Conservation (phyloP, 768 basidiomycete species). For the Boletus sensibilis region DNA sequence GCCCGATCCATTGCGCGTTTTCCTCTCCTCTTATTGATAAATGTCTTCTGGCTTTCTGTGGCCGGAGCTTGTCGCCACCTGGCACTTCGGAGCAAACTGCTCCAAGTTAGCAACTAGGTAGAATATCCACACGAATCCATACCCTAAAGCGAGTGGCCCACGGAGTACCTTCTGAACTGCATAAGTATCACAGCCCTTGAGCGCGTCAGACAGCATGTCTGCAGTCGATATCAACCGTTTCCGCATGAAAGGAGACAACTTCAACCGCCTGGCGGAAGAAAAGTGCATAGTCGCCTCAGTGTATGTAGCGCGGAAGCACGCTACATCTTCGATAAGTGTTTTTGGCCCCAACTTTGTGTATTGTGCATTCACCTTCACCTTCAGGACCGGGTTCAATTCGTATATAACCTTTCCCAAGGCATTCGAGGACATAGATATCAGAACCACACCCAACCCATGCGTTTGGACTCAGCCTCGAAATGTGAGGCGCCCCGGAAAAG, state of each 20-base stretch:
- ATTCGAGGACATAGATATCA: slow-evolving; percentile 70
- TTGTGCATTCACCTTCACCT: slow-evolving; percentile 33
- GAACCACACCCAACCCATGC: slow-evolving; percentile 83
- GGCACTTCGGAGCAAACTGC: slow-evolving; percentile 61
- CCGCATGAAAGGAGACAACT: slow-evolving; percentile 53
- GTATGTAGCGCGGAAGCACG: slow-evolving; percentile 50
- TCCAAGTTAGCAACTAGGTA: slow-evolving; percentile 1
- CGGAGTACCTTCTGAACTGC: slow-evolving; percentile 53
- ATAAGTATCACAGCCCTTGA: slow-evolving; percentile 71
- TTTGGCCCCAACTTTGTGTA: background rate
- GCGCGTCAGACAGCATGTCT: slow-evolving; percentile 52
- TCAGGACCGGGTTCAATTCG: slow-evolving; percentile 51
- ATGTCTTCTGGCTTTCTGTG: slow-evolving; percentile 55
- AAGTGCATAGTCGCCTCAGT: slow-evolving; percentile 50
- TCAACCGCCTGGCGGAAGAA: slow-evolving; percentile 42
- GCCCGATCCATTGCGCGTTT: slow-evolving; percentile 25
- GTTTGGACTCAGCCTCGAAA: slow-evolving; percentile 51
- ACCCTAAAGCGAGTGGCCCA: slow-evolving; percentile 53
- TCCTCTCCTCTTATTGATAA: slow-evolving; percentile 54
- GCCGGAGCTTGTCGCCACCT: slow-evolving; percentile 65
- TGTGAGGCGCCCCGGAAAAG: slow-evolving; percentile 53
- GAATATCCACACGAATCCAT: slow-evolving; percentile 11
- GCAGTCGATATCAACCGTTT: slow-evolving; percentile 56
- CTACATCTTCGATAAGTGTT: slow-evolving; percentile 18
- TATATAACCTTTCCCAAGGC: slow-evolving; percentile 66